Conservation (phyloP, 176 grass and related monocot genomes). For the Avena sativa region DNA sequence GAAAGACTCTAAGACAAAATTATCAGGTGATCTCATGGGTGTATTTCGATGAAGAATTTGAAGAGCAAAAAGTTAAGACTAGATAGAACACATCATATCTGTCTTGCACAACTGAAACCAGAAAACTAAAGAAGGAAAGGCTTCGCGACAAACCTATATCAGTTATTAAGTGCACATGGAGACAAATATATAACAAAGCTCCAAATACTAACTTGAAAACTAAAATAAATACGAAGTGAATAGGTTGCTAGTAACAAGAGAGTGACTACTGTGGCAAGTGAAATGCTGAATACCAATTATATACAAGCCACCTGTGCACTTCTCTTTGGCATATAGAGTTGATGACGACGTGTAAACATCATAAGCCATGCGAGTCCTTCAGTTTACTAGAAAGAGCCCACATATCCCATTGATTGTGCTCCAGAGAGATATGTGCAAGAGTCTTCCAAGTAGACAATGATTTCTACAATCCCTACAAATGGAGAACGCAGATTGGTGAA, state of each 20-base stretch:
- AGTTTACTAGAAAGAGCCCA: neutral
- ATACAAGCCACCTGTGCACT: neutral
- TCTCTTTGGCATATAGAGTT: neutral
- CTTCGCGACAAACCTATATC: neutral
- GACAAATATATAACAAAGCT: neutral
- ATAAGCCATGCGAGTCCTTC: neutral
- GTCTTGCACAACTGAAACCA: neutral
- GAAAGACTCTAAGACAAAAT: slow-evolving; percentile 41
- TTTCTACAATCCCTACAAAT: slow-evolving; percentile 29
- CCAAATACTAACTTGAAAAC: neutral
- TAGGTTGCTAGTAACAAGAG: slow-evolving; percentile 18
- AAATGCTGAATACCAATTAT: slow-evolving; percentile 14
- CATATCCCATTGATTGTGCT: neutral
- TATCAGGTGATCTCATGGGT: slow-evolving; percentile 43
- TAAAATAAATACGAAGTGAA: slow-evolving; percentile 2
- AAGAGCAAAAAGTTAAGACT: slow-evolving; percentile 10
- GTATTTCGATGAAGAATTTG: slow-evolving; percentile 33
- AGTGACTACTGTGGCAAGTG: neutral
- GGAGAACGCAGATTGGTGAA: slow-evolving; percentile 12
- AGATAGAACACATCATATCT: neutral
- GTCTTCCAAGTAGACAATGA: neutral
- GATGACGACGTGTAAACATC: slow-evolving; percentile 18
- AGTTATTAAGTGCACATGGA: neutral
- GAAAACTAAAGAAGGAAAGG: neutral
- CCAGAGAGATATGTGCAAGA: neutral